Evolutionary conservation across 495 filamentous ascomycete genomes (phyloP).

Genomic region (Aspergillus funiculosus): DNA sequence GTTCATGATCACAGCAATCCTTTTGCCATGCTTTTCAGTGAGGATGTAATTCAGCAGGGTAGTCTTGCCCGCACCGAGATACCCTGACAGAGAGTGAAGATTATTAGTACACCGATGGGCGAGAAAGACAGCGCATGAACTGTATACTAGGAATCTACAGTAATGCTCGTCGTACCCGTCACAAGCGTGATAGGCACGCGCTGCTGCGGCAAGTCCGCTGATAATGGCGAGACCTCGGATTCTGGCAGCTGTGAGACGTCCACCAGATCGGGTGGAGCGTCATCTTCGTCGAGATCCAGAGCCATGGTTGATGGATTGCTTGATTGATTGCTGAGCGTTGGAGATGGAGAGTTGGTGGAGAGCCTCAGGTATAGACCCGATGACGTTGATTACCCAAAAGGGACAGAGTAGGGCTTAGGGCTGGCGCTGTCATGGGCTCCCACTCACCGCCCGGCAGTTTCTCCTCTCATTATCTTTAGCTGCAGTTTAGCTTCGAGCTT

Average conservation of each 20-base stretch:
- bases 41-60: slow-evolving; percentile 95
- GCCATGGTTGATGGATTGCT: too few species aligned
- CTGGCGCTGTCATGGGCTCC: slow-evolving; percentile 25
- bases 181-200: slow-evolving; percentile 93
- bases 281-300: slow-evolving; percentile 59
- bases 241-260: slow-evolving; percentile 40
- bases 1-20: slow-evolving; percentile 95
- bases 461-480: slow-evolving; percentile 23
- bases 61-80: slow-evolving; percentile 92
- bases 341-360: not conserved
- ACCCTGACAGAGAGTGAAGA: slow-evolving; percentile 42
- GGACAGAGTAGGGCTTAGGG: slow-evolving; percentile 40
- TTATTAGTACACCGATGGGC: slow-evolving; percentile 8
- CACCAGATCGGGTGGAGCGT: slow-evolving; percentile 68
- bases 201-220: slow-evolving; percentile 37
- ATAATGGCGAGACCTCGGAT: slow-evolving; percentile 23
- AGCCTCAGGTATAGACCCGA: slow-evolving; percentile 11
- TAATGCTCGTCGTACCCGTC: slow-evolving; percentile 54
- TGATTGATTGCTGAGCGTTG: not conserved
- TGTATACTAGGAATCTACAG: slow-evolving; percentile 7
- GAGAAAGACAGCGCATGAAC: not conserved
- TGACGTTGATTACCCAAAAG: slow-evolving; percentile 37
- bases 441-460: slow-evolving; percentile 12
- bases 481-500: slow-evolving; percentile 10
- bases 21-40: slow-evolving; percentile 89